These are phyloP conservation scores for Cyclotella sp. DNA, from an alignment of 108 stramenopile species.

Conservation along the genomic window DNA sequence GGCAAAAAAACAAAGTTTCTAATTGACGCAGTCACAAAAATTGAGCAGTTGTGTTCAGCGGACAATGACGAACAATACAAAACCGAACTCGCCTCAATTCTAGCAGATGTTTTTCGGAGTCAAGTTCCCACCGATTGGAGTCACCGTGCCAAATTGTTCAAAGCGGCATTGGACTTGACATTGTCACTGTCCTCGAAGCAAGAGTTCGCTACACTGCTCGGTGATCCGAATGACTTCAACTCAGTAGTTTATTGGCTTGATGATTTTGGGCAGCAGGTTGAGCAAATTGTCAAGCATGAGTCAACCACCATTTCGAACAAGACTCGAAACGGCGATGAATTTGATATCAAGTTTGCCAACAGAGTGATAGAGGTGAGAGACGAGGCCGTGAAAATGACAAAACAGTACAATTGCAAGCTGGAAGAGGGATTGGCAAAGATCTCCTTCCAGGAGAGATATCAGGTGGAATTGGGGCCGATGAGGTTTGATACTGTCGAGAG, in stretches of 20 bases:
- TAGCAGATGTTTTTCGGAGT: slow-evolving; percentile 47
- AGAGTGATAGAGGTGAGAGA: slow-evolving; percentile 25
- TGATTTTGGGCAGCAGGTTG: slow-evolving; percentile 43
- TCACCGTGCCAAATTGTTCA: slow-evolving; percentile 27
- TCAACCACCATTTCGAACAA: neutral
- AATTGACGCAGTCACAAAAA: neutral
- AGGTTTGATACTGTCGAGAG: slow-evolving; percentile 44
- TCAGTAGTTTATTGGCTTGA: slow-evolving; percentile 34
- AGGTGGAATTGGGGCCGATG: slow-evolving; percentile 37
- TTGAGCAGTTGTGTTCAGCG: neutral
- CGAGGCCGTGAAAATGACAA: slow-evolving; percentile 26
- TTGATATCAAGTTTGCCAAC: slow-evolving; percentile 21
- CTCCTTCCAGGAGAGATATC: slow-evolving; percentile 27
- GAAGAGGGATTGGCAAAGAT: slow-evolving; percentile 32
- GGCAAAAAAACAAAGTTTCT: too few species aligned
- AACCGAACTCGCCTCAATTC: slow-evolving; percentile 3
- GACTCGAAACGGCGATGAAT: neutral
- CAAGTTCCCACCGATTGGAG: slow-evolving; percentile 51
- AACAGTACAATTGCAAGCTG: slow-evolving; percentile 18
- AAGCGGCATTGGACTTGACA: slow-evolving; percentile 28
- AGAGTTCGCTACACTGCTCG: slow-evolving; percentile 23
- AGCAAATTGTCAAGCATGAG: slow-evolving; percentile 33
- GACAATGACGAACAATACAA: slow-evolving; percentile 26
- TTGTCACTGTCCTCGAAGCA: slow-evolving; percentile 5
- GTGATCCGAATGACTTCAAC: slow-evolving; percentile 32